Percentiles rank a stretch among this genome's conserved stretches.
Conservation (phyloP, 23 red algal species). For the Gracilaria vermiculophylla region DNA sequence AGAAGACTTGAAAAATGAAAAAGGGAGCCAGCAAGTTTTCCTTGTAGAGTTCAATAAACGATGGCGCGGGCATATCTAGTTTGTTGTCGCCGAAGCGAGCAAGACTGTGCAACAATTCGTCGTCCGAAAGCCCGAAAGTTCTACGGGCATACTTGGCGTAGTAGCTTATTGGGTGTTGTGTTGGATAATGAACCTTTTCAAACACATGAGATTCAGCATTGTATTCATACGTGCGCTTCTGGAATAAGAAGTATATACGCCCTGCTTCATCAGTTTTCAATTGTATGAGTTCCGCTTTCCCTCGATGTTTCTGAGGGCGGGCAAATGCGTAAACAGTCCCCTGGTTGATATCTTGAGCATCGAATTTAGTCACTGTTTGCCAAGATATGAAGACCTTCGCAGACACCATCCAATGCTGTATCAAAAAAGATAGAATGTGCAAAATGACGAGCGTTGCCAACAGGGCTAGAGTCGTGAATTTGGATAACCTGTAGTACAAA, state of each 20-base stretch:
- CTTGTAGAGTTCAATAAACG: constrained; percentile 90
- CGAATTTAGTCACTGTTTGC: neutral
- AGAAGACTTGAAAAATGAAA: constrained; percentile 98
- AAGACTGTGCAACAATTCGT: constrained; percentile 39
- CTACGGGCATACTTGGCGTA: constrained; percentile 46
- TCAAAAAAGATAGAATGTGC: constrained; percentile 72
- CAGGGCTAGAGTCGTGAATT: constrained; percentile 31
- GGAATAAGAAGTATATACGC: constrained; percentile 77
- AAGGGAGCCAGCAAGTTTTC: constrained; percentile 92
- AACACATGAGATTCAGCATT: constrained; percentile 36
- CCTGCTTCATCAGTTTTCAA: constrained; percentile 16
- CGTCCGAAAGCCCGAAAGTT: constrained; percentile 51
- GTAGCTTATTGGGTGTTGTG: constrained; percentile 35
- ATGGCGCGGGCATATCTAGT: constrained; percentile 89
- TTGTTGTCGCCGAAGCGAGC: constrained; percentile 71
- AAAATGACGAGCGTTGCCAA: constrained; percentile 42
- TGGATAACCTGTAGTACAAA: constrained; percentile 9
- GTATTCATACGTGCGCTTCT: constrained; percentile 83
- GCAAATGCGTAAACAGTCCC: constrained; percentile 55
- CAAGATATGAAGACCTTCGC: constrained; percentile 47
- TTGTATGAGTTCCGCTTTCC: constrained; percentile 71
- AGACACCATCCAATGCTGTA: constrained; percentile 84
- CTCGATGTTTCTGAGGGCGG: constrained; percentile 68
- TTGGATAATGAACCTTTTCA: constrained; percentile 75
- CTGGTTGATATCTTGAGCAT: neutral